These are phyloP conservation scores for Mucor indicus DNA, from an alignment of 371 early-diverging fungal species.

Conservation along the genomic window DNA sequence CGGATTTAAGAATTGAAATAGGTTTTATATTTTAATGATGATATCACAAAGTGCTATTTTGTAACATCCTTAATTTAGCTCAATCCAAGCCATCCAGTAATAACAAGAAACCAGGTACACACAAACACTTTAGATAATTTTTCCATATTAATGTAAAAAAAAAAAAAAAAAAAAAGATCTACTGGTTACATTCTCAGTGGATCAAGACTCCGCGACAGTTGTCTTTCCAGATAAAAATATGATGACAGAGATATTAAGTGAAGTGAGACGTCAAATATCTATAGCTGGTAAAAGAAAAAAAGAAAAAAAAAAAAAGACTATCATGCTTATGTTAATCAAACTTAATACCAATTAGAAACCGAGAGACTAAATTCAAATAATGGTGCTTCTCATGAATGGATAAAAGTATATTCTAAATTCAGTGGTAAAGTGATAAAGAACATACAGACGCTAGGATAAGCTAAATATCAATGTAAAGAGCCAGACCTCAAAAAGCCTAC, in stretches of 20 bases:
- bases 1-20: conserved; percentile 20
- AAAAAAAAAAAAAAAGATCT: conserved; percentile 14
- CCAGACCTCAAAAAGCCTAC: neutral
- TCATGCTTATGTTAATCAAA: neutral
- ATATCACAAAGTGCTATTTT: neutral
- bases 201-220: conserved; percentile 14
- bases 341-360: neutral
- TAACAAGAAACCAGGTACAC: conserved; percentile 3
- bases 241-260: conserved; percentile 23
- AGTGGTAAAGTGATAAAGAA: conserved; percentile 6
- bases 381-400: conserved; percentile 23
- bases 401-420: conserved; percentile 18
- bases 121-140: too few species aligned
- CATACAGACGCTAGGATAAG: too few species aligned
- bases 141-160: conserved; percentile 1
- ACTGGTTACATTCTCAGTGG: conserved; percentile 21
- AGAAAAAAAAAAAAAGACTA: neutral
- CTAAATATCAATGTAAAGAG: neutral
- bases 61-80: neutral
- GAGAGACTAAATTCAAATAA: conserved; percentile 1
- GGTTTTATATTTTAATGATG: conserved; percentile 2
- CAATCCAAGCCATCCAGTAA: conserved; percentile 4
- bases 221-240: conserved; percentile 26
- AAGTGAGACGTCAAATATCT: conserved; percentile 10
- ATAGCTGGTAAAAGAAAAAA: conserved; percentile 16